Conservation (phyloP, 768 basidiomycete genomes). For the Russula sp. region DNA sequence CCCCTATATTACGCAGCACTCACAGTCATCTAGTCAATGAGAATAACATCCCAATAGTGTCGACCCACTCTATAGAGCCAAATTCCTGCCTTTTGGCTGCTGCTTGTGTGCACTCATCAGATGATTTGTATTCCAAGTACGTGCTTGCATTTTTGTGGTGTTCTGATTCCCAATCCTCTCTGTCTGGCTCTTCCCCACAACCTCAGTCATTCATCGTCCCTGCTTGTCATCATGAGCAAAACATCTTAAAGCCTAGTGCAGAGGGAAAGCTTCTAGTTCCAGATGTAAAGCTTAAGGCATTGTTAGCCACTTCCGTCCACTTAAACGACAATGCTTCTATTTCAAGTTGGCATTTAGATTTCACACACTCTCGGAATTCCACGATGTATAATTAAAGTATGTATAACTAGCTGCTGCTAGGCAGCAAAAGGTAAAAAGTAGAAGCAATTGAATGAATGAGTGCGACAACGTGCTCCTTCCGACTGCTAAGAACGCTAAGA, state of each 20-base stretch:
- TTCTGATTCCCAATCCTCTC: conserved; percentile 48
- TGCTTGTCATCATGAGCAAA: conserved; percentile 47
- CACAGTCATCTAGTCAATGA: too few relatives aligned
- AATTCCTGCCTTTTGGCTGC: conserved; percentile 35
- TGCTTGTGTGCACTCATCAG: conserved; percentile 33
- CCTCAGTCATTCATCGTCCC: conserved; percentile 37
- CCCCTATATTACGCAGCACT: too few relatives aligned
- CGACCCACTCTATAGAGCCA: conserved; percentile 24
- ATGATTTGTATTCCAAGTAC: conserved; percentile 55
- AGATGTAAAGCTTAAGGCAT: conserved; percentile 42
- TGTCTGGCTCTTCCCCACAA: conserved; percentile 36
- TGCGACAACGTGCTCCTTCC: too few relatives aligned
- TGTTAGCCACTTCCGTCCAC: conserved; percentile 36
- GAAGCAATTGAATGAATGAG: too few relatives aligned
- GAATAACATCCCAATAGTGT: conserved; percentile 27
- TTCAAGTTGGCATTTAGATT: conserved; percentile 31
- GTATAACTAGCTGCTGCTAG: too few relatives aligned
- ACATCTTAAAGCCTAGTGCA: conserved; percentile 55
- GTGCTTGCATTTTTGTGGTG: conserved; percentile 54
- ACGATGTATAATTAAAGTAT: too few relatives aligned
- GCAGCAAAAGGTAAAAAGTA: too few relatives aligned
- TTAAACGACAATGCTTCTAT: conserved; percentile 26
- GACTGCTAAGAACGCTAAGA: too few relatives aligned
- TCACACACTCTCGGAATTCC: too few relatives aligned
- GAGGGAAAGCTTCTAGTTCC: conserved; percentile 64